Evolutionary conservation across 2,329 filamentous ascomycete species (phyloP), one percentile per base, ranked within the genome.

Genomic region (Teratosphaeria zuluensis): DNA sequence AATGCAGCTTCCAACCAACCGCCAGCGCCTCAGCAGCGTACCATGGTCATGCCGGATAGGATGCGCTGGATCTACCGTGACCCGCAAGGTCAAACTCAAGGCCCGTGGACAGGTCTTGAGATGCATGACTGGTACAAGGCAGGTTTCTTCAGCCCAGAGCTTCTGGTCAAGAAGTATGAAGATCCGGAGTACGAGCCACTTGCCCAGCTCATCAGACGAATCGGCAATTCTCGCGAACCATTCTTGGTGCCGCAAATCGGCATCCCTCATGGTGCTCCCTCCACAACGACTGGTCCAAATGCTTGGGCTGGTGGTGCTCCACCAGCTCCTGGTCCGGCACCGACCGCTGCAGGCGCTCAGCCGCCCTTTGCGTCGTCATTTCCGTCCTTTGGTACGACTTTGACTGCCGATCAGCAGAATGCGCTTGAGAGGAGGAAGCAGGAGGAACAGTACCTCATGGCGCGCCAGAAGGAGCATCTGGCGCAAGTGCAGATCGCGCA

Each of bases 41-140:
- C 88, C 52, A 97, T 99, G 92, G 92, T 99, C 4, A 97, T 99
- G 94, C 94, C 94, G 1, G 94, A 99, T 73, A 83, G 95, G 14
- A 99, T 99, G 91, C 83, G 92, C 67, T 99, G 94, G 94, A 92
- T 96, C 19, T 99, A 99, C 71, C 86, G 95, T 56, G 94, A 99
- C 71, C 94, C 94, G 4, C 90, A 95, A 70, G 91, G 91, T 24
- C 88, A 90, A 62, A 87, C 90, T 5, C 94, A 99, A 71, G 94
- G 94, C 0, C 94, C 94, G 0, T 99, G 94, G 76, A 96, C 91
- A 46, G 94, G 94, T 1, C 78, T 99, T 55, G 94, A 99, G 74
- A 99, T 99, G 94, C 95, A 99, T 66, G 95, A 99, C 68, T 99
- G 94, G 94, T 99, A 97, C 76, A 97, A 97, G 73, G 92, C 92